Conservation (phyloP, 371 early-diverging fungal genomes). For the Lichtheimia ornata region DNA sequence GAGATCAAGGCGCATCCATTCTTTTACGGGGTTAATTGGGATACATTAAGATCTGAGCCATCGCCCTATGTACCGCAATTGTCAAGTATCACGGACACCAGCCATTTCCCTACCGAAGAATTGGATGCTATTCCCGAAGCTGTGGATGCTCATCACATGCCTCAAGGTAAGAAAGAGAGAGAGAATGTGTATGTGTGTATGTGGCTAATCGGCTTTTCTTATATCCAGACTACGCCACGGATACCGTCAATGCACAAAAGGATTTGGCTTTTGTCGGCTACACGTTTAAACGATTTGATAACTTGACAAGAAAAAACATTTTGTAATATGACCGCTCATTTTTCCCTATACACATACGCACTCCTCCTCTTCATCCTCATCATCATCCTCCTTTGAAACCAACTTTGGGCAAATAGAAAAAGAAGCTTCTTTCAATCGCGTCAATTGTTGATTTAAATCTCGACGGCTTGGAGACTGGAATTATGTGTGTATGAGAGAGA, state of each 20-base stretch:
- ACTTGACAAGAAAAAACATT: constrained; percentile 76
- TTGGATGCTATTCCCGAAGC: constrained; percentile 71
- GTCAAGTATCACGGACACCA: constrained; percentile 94
- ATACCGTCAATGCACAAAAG: constrained; percentile 67
- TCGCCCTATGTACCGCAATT: constrained; percentile 96
- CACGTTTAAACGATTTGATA: constrained; percentile 94
- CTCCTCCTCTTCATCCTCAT: too few species aligned
- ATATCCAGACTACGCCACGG: constrained; percentile 31
- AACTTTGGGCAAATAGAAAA: too few species aligned
- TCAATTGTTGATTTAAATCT: too few species aligned
- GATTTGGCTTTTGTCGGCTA: constrained; percentile 97
- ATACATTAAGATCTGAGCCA: constrained; percentile 73
- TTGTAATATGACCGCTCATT: constrained; percentile 37
- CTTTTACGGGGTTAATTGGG: constrained; percentile 96
- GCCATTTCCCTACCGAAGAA: constrained; percentile 96
- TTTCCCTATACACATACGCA: too few species aligned
- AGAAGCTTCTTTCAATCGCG: too few species aligned
- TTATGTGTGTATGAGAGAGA: too few species aligned
- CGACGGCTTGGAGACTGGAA: too few species aligned
- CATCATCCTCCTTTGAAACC: too few species aligned
- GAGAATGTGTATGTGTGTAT: too few species aligned
- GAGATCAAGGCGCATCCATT: constrained; percentile 95
- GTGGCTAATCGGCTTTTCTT: not conserved
- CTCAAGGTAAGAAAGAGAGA: constrained; percentile 12
- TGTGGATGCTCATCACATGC: constrained; percentile 30